Percentiles rank a stretch among this genome's conserved stretches.
Evolutionary conservation across 371 early-diverging fungal genomes (phyloP).

Genomic region (Entomophthora muscae): DNA sequence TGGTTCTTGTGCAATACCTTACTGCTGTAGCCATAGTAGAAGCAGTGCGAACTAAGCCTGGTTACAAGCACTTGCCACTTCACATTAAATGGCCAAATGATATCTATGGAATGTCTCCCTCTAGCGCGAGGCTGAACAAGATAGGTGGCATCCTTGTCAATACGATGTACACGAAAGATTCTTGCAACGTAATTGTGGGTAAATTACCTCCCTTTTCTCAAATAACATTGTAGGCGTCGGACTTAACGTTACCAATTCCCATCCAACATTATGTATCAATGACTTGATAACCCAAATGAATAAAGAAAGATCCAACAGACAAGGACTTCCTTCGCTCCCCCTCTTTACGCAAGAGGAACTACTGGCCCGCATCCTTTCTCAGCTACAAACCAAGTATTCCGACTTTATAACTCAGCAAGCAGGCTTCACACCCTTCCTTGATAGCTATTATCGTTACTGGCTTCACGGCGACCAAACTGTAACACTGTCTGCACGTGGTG

Average conservation of each 20-base stretch:
- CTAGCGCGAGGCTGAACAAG: too few species aligned
- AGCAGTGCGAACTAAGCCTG: constrained; percentile 41
- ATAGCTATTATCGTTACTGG: constrained; percentile 65
- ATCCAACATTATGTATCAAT: constrained; percentile 72
- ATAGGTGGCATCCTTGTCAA: constrained; percentile 81
- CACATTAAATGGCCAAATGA: constrained; percentile 95
- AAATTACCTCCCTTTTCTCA: constrained; percentile 9
- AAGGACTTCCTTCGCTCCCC: too few species aligned
- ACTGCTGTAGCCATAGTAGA: constrained; percentile 67
- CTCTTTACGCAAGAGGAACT: constrained; percentile 45
- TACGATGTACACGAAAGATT: constrained; percentile 41
- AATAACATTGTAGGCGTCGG: constrained; percentile 43
- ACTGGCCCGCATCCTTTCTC: constrained; percentile 50
- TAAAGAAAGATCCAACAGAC: too few species aligned
- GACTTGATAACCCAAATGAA: constrained; percentile 41
- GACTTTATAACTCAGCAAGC: constrained; percentile 28
- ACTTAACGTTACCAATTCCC: constrained; percentile 57
- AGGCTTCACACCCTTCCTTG: constrained; percentile 57
- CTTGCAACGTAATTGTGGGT: constrained; percentile 66
- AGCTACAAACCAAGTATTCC: constrained; percentile 49
- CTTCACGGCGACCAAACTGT: constrained; percentile 63
- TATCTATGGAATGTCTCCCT: constrained; percentile 37
- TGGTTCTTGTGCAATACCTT: constrained; percentile 83
- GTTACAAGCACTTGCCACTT: constrained; percentile 60
- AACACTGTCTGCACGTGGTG: constrained; percentile 31